phyloP scores from a whole-genome alignment of 1,139 yeast species.

The Taphrina pruni region DNA sequence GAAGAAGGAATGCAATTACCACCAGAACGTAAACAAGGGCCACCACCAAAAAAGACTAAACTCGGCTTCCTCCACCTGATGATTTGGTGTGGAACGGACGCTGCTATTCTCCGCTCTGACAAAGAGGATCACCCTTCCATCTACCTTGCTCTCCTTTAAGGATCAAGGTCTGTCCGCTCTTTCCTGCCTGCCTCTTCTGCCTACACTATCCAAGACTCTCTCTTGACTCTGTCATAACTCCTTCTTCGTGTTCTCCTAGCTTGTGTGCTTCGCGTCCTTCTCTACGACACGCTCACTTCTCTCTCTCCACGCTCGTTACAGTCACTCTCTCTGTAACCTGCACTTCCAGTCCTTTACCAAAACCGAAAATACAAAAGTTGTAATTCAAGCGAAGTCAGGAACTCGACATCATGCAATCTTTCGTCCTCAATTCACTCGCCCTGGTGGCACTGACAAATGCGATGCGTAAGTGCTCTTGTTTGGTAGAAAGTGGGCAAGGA shows the following conservation, averaged over 20 bases:
- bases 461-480: slow-evolving; percentile 11
- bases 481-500: neutral
- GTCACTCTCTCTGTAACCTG: slow-evolving; percentile 15
- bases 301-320: neutral
- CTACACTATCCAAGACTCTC: neutral
- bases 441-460: slow-evolving; percentile 28
- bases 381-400: neutral
- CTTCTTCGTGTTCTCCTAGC: neutral
- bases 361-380: neutral
- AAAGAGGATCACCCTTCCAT: neutral
- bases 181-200: neutral
- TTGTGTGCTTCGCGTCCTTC: neutral
- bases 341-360: neutral
- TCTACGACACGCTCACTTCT: slow-evolving; percentile 8
- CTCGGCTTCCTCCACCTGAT: neutral
- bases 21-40: slow-evolving; percentile 4
- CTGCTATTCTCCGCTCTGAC: neutral
- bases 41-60: neutral
- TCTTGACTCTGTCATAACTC: neutral
- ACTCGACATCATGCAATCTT: slow-evolving; percentile 27
- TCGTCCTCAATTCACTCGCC: slow-evolving; percentile 21
- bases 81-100: neutral
- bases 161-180: neutral
- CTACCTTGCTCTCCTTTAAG: neutral
- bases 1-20: slow-evolving; percentile 9